phyloP scores from a whole-genome alignment of 352 stramenopile species.

The Pythium guiyangense region DNA sequence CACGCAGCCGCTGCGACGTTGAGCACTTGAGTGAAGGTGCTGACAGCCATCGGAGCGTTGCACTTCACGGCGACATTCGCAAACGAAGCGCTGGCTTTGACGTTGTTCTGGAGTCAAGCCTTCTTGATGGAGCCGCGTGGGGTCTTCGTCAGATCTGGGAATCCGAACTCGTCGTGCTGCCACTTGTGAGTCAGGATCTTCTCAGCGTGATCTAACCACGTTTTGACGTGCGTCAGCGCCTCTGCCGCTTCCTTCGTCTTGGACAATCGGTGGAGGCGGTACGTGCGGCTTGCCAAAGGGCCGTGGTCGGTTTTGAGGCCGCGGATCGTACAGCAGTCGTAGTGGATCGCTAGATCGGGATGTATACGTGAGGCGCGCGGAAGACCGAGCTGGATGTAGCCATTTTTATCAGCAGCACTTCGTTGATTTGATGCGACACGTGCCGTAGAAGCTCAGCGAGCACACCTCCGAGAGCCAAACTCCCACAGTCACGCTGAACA shows the following conservation, averaged over 20 bases:
- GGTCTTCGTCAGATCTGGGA: neutral
- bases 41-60: neutral
- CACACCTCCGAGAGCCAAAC: slow-evolving; percentile 8
- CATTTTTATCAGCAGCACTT: slow-evolving; percentile 14
- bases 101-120: neutral
- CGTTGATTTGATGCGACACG: slow-evolving; percentile 15
- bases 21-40: too few relatives aligned
- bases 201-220: neutral
- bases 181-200: neutral
- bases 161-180: neutral
- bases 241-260: neutral
- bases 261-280: slow-evolving; percentile 2
- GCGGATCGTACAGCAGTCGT: slow-evolving; percentile 12
- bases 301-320: too few relatives aligned
- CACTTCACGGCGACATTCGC: slow-evolving; percentile 3
- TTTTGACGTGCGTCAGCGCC: neutral
- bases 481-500: slow-evolving; percentile 13
- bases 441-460: slow-evolving; percentile 16
- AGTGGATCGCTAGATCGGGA: neutral
- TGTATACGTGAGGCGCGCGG: neutral
- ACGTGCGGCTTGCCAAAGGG: slow-evolving; percentile 3
- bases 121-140: neutral
- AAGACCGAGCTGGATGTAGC: slow-evolving; percentile 6
- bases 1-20: neutral
- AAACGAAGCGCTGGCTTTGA: neutral